Percentiles rank a stretch among this genome's conserved stretches.
Conservation (phyloP, 345 rosid species). For the Eucalyptus cloeziana region DNA sequence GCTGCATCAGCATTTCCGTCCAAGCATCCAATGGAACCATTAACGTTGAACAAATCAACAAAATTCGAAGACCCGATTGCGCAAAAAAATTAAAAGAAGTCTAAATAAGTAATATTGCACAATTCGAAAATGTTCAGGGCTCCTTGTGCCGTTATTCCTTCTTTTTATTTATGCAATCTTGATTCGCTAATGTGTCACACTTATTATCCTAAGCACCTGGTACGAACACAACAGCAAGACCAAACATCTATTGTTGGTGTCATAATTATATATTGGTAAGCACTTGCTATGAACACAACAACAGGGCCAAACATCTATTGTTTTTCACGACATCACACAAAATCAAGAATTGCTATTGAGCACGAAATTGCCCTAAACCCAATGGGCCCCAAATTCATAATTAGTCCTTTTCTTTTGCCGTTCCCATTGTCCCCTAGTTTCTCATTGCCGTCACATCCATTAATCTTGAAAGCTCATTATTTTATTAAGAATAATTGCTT, state of each 20-base stretch:
- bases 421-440: background rate
- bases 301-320: background rate
- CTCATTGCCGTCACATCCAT: background rate
- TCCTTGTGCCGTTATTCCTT: background rate
- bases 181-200: background rate
- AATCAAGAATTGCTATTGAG: background rate
- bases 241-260: background rate
- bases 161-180: background rate
- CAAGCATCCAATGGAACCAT: background rate
- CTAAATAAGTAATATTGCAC: background rate
- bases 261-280: background rate
- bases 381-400: background rate
- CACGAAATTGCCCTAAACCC: background rate
- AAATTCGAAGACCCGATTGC: background rate
- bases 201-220: background rate
- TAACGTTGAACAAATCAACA: too few relatives aligned
- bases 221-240: background rate
- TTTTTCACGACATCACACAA: background rate
- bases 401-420: background rate
- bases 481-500: fast-evolving
- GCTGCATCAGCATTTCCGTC: background rate
- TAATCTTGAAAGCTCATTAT: background rate
- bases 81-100: too few relatives aligned
- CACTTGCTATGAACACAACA: too few relatives aligned
- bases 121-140: background rate